phyloP scores from a whole-genome alignment of 225 moss, liverwort and hornwort genomes.

The Marchantia polymorpha region DNA sequence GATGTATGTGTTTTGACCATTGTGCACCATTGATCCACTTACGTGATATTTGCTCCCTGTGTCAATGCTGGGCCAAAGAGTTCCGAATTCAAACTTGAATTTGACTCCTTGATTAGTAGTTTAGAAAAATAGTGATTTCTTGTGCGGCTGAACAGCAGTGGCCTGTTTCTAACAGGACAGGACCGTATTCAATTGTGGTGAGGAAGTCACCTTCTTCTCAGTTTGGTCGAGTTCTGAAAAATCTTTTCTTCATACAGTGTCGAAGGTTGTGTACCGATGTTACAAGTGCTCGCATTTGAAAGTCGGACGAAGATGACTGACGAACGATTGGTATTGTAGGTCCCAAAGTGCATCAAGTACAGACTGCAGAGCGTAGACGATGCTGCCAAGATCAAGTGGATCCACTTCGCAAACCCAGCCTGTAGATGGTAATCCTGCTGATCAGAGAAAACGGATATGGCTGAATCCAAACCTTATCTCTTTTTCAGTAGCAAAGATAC shows the following conservation, averaged over 20 bases:
- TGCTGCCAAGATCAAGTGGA: not conserved
- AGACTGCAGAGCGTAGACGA: not conserved
- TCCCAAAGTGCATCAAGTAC: not conserved
- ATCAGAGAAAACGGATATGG: slow-evolving; percentile 18
- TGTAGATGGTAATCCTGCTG: not conserved
- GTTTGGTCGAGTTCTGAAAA: too few species aligned
- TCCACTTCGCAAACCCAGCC: not conserved
- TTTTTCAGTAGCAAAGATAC: slow-evolving; percentile 31
- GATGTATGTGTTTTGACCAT: too few species aligned
- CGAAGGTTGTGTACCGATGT: too few species aligned
- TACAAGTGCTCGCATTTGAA: not conserved
- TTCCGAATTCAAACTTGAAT: too few species aligned
- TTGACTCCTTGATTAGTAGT: too few species aligned
- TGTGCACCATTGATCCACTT: too few species aligned
- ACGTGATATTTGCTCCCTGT: too few species aligned
- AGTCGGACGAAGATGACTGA: not conserved
- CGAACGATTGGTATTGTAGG: not conserved
- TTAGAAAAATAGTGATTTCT: too few species aligned
- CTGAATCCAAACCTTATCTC: slow-evolving; percentile 28
- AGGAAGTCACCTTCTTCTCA: not conserved
- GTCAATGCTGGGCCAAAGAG: too few species aligned
- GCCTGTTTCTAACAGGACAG: too few species aligned
- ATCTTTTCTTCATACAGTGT: not conserved
- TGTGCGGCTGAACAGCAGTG: too few species aligned
- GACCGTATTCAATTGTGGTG: too few species aligned